Evolutionary conservation across 163 green algal genomes (phyloP).

Genomic region (Scenedesmus sp.): DNA sequence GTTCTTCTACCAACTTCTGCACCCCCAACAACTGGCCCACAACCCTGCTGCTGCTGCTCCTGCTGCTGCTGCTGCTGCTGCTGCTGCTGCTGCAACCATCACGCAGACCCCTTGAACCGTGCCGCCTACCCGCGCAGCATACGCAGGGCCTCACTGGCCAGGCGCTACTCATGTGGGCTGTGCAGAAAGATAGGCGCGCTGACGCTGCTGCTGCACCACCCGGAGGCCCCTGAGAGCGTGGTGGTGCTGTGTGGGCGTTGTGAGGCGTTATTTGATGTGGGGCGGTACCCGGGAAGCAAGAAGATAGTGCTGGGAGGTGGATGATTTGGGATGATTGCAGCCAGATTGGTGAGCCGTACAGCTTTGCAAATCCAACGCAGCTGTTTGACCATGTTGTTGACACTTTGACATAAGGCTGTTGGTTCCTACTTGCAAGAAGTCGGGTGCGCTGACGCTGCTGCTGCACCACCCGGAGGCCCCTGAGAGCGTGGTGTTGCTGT

Average conservation of each 20-base stretch:
- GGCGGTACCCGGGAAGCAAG: not conserved
- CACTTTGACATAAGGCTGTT: too few species aligned
- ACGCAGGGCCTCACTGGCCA: not conserved
- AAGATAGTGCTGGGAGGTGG: not conserved
- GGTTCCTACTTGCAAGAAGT: too few species aligned
- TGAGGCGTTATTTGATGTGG: slow-evolving; percentile 9
- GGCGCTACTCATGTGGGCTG: not conserved
- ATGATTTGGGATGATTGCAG: not conserved
- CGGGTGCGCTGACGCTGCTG: slow-evolving; percentile 22
- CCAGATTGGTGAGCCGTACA: too few species aligned
- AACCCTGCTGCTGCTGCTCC: too few species aligned
- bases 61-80: not conserved
- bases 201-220: slow-evolving; percentile 24
- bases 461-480: slow-evolving; percentile 22
- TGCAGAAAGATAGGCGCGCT: too few species aligned
- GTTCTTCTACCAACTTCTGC: too few species aligned
- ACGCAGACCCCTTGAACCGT: not conserved
- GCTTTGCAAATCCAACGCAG: too few species aligned
- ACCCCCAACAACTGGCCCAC: too few species aligned
- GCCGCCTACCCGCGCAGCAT: not conserved
- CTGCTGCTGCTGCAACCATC: not conserved
- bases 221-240: not conserved
- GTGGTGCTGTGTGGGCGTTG: slow-evolving; percentile 18
- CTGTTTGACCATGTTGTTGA: too few species aligned
- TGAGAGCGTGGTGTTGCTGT: not conserved